These are phyloP conservation scores for Russula griseocarnosa DNA, from an alignment of 768 basidiomycete species.

Conservation along the genomic window DNA sequence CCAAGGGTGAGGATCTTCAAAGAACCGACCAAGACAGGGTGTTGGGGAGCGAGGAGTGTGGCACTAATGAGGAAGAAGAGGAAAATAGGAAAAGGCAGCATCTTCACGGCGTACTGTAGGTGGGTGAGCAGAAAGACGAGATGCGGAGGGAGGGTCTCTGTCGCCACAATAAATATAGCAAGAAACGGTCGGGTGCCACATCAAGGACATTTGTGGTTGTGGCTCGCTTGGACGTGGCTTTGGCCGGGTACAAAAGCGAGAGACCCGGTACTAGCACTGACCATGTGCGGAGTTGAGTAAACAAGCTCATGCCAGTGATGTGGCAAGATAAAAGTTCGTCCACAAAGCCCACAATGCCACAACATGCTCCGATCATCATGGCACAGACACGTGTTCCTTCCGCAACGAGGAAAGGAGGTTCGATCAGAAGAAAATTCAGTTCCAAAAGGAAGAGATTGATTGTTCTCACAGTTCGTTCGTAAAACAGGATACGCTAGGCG, in stretches of 20 bases:
- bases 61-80: conserved; percentile 16
- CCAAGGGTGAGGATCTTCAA: conserved; percentile 8
- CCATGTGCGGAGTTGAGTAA: conserved; percentile 16
- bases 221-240: conserved; percentile 14
- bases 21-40: neutral
- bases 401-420: neutral
- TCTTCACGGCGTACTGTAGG: conserved; percentile 1
- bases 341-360: conserved; percentile 18
- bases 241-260: conserved; percentile 9
- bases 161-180: conserved; percentile 15
- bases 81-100: conserved; percentile 18
- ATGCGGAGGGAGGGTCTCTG: neutral
- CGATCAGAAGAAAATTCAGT: neutral
- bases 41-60: conserved; percentile 13
- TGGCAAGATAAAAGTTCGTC: neutral
- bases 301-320: neutral
- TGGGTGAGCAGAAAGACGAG: neutral
- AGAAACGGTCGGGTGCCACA: neutral
- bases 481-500: neutral
- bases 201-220: conserved; percentile 13
- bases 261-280: neutral
- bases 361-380: neutral
- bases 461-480: neutral
- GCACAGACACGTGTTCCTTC: neutral
- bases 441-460: no score